Evolutionary conservation across 805 yeast species (phyloP).

Genomic region (Kazachstania psychrophila): DNA sequence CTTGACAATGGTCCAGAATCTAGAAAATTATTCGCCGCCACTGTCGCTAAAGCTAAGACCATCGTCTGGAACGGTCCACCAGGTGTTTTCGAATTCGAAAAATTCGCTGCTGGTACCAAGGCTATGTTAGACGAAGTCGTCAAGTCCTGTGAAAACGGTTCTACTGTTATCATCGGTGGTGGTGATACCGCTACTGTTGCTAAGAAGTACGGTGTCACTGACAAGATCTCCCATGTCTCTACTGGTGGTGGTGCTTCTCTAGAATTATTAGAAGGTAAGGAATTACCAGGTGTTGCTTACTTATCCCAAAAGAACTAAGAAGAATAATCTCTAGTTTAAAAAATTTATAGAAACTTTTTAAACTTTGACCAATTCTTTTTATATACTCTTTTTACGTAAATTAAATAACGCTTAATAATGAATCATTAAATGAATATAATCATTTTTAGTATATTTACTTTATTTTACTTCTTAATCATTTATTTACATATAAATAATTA

Average conservation of each 20-base stretch:
- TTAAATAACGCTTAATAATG: constrained; percentile 5
- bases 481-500: no score
- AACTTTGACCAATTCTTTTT: no score
- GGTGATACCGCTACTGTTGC: constrained; percentile 99
- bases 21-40: constrained; percentile 63
- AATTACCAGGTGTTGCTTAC: constrained; percentile 93
- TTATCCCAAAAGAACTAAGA: constrained; percentile 60
- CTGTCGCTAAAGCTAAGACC: constrained; percentile 90
- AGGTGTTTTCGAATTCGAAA: constrained; percentile 97
- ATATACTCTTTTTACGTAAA: constrained; percentile 1
- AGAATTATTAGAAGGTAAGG: constrained; percentile 98
- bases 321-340: no score
- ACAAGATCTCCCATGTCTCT: constrained; percentile 94
- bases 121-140: constrained; percentile 82
- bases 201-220: constrained; percentile 94
- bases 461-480: background rate
- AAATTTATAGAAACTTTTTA: no score
- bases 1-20: constrained; percentile 93
- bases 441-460: background rate
- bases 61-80: constrained; percentile 99
- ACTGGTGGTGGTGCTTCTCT: constrained; percentile 99
- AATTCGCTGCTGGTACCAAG: constrained; percentile 87
- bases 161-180: constrained; percentile 92
- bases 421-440: constrained; percentile 1
- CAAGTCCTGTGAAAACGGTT: constrained; percentile 75